A percentile compares a stretch with the other conserved stretches of the same genome.
Conservation (phyloP, 768 basidiomycete genomes). For the Porpolomopsis calyptriformis region DNA sequence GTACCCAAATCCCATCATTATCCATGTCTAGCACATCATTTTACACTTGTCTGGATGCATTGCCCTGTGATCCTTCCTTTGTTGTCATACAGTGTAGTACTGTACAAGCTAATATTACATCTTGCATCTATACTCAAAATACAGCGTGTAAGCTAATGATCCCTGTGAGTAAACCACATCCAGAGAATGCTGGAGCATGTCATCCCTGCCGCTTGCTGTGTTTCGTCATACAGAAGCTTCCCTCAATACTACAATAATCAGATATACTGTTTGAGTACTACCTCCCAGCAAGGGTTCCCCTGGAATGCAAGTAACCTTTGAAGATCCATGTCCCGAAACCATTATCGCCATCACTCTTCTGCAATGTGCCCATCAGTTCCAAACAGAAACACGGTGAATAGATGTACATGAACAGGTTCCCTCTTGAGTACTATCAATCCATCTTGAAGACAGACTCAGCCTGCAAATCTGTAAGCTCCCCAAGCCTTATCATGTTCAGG, state of each 20-base stretch:
- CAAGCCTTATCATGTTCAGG: slow-evolving; percentile 48
- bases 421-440: slow-evolving; percentile 53
- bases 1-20: too few species aligned
- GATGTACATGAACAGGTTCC: slow-evolving; percentile 51
- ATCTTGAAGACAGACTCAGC: slow-evolving; percentile 41
- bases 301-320: slow-evolving; percentile 42
- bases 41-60: too few species aligned
- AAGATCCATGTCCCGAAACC: slow-evolving; percentile 45
- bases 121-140: too few species aligned
- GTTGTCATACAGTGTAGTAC: too few species aligned
- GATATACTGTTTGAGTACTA: slow-evolving; percentile 45
- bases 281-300: slow-evolving; percentile 40
- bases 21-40: too few species aligned
- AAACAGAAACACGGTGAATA: slow-evolving; percentile 8
- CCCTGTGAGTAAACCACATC: too few species aligned
- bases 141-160: too few species aligned
- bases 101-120: too few species aligned
- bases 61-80: too few species aligned
- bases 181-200: too few species aligned
- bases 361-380: slow-evolving; percentile 6
- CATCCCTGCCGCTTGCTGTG: not conserved
- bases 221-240: slow-evolving; percentile 52
- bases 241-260: slow-evolving; percentile 28
- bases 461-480: slow-evolving; percentile 53
- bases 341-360: slow-evolving; percentile 26